Percentiles rank a stretch among this genome's conserved stretches.
Evolutionary conservation across 1,284 basidiomycete genomes (phyloP).

Genomic region (Apiotrichum siamense): DNA sequence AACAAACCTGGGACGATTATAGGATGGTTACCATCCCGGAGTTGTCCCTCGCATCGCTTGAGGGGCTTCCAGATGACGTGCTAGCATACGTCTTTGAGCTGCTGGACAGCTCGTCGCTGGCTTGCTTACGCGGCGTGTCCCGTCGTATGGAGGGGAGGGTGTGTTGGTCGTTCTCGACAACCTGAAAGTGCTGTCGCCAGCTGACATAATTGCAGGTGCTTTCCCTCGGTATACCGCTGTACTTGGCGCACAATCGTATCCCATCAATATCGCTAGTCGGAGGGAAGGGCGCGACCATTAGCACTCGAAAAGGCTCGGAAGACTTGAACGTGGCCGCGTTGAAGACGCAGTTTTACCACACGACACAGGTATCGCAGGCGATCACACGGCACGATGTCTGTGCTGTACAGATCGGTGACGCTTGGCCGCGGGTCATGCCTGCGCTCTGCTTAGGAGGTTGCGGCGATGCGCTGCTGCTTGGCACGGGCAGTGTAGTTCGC

Average conservation of each 20-base stretch:
- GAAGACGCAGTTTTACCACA: slow-evolving; percentile 17
- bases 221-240: slow-evolving; percentile 29
- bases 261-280: slow-evolving; percentile 20
- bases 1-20: too few species aligned
- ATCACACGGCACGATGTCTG: slow-evolving; percentile 25
- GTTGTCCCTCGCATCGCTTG: slow-evolving; percentile 19
- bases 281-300: slow-evolving; percentile 24
- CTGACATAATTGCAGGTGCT: slow-evolving; percentile 23
- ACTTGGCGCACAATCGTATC: slow-evolving; percentile 26
- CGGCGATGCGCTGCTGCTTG: slow-evolving; percentile 28
- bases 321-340: too few species aligned
- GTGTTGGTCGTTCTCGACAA: too few species aligned
- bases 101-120: slow-evolving; percentile 22
- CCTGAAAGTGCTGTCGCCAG: background rate
- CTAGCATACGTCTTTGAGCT: slow-evolving; percentile 24
- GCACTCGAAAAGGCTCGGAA: too few species aligned
- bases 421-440: slow-evolving; percentile 38
- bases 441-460: slow-evolving; percentile 20
- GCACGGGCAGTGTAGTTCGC: slow-evolving; percentile 29
- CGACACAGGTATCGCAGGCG: slow-evolving; percentile 20
- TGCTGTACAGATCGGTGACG: slow-evolving; percentile 34
- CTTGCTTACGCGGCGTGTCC: slow-evolving; percentile 16
- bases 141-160: slow-evolving; percentile 19
- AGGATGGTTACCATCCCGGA: too few species aligned
- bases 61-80: slow-evolving; percentile 37